Evolutionary conservation across 2,329 filamentous ascomycete species (phyloP).

Genomic region (Microdochium paspali): DNA sequence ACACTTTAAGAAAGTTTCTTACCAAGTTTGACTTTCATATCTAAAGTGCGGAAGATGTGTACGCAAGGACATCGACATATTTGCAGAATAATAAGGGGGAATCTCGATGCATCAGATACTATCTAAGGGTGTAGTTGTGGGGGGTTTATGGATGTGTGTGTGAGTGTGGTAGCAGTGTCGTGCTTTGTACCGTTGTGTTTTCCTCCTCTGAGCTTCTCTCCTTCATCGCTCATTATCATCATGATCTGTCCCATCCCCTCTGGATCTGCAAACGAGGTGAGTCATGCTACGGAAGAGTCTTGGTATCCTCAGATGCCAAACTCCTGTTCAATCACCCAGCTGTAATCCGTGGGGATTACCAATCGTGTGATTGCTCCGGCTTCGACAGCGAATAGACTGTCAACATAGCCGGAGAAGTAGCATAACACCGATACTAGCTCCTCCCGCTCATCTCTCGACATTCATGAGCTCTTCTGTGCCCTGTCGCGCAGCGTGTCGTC

Average conservation of each 20-base stretch:
- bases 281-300: slow-evolving; percentile 1
- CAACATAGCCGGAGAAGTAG: background rate
- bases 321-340: background rate
- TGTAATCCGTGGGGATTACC: background rate
- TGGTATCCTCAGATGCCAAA: slow-evolving; percentile 1
- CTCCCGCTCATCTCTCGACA: too few species aligned
- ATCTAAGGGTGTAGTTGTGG: background rate
- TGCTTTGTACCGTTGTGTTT: slow-evolving; percentile 7
- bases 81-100: background rate
- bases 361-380: background rate
- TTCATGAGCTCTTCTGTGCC: background rate
- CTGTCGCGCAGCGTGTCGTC: too few species aligned
- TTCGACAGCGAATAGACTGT: background rate
- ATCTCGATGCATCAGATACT: background rate
- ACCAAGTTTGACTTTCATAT: too few species aligned
- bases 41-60: background rate
- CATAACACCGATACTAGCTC: background rate
- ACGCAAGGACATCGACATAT: background rate
- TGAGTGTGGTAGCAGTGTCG: background rate
- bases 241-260: slow-evolving; percentile 10
- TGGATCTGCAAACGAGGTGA: slow-evolving; percentile 6
- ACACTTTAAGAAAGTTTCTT: background rate
- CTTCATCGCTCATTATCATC: slow-evolving; percentile 2
- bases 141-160: too few species aligned
- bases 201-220: slow-evolving; percentile 4